These are phyloP conservation scores for Solanum peruvianum DNA, from an alignment of 257 asterid species.

Conservation along the genomic window DNA sequence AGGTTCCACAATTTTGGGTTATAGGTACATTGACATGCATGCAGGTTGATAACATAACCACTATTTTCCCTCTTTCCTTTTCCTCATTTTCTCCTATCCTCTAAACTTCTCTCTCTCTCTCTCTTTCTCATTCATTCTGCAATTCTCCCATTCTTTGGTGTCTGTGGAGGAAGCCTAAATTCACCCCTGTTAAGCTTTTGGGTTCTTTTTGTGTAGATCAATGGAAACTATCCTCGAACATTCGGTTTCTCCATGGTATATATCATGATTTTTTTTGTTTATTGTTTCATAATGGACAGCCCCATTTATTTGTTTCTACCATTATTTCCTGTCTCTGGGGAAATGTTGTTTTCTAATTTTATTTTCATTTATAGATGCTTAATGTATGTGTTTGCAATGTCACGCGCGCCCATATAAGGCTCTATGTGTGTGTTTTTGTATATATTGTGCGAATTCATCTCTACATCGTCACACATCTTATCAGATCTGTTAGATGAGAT, in stretches of 20 bases:
- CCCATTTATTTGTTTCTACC: not conserved
- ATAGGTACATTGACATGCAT: not conserved
- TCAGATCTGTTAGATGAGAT: not conserved
- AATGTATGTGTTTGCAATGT: not conserved
- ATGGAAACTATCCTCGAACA: not conserved
- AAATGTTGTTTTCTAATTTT: not conserved
- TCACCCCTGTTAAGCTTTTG: not conserved
- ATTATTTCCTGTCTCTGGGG: not conserved
- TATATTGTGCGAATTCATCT: not conserved
- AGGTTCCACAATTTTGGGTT: not conserved
- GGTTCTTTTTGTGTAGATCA: not conserved
- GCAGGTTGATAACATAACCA: constrained; percentile 11
- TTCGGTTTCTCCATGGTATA: not conserved
- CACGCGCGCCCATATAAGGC: not conserved
- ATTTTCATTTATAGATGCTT: not conserved
- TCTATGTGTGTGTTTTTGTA: not conserved
- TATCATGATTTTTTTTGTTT: not conserved
- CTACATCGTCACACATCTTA: not conserved
- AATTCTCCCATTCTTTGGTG: constrained; percentile 22
- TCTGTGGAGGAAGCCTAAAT: constrained; percentile 19
- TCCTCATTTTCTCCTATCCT: constrained; percentile 5
- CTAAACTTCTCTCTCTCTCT: not conserved
- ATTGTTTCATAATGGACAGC: not conserved
- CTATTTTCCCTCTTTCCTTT: constrained; percentile 1
- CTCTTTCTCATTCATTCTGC: constrained; percentile 7